Percentiles rank a stretch among this genome's conserved stretches.
phyloP scores from a whole-genome alignment of 352 stramenopile genomes.

The Hyaloperonospora arabidopsidis region DNA sequence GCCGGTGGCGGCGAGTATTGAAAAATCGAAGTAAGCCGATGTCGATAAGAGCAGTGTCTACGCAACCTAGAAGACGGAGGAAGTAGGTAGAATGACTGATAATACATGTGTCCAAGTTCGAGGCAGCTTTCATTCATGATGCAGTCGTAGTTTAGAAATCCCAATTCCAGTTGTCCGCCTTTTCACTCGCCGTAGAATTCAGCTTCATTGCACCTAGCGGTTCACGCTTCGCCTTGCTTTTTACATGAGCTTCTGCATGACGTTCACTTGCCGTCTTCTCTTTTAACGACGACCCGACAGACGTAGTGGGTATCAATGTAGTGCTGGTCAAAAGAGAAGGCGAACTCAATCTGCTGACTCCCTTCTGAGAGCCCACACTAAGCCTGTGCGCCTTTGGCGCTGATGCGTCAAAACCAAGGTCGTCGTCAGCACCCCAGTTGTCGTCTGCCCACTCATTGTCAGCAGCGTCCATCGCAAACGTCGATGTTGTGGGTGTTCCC shows the following conservation, averaged over 20 bases:
- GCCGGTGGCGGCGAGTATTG: conserved; percentile 21
- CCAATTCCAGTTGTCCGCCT: conserved; percentile 77
- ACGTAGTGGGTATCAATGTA: conserved; percentile 9
- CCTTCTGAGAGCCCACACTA: conserved; percentile 15
- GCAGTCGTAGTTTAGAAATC: conserved; percentile 42
- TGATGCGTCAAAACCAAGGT: conserved; percentile 29
- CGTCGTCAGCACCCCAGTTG: conserved; percentile 55
- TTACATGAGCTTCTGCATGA: conserved; percentile 52
- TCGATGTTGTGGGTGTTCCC: conserved; percentile 13
- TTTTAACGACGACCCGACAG: conserved; percentile 9
- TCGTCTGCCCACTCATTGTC: conserved; percentile 54
- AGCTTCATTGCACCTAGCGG: conserved; percentile 57
- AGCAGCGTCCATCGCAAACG: conserved; percentile 27
- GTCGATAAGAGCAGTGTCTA: conserved; percentile 1
- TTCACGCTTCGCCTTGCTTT: conserved; percentile 53
- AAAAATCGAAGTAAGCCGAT: conserved; percentile 26
- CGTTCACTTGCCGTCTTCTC: conserved; percentile 48
- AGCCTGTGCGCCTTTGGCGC: conserved; percentile 16
- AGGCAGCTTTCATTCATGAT: background rate
- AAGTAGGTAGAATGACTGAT: conserved; percentile 22
- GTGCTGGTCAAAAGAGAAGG: conserved; percentile 18
- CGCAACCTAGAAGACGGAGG: background rate
- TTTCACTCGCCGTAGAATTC: conserved; percentile 23
- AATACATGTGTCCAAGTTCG: conserved; percentile 6
- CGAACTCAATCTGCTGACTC: conserved; percentile 11